phyloP scores from a whole-genome alignment of 495 filamentous ascomycete species.

The Astrothelium macrocarpum region DNA sequence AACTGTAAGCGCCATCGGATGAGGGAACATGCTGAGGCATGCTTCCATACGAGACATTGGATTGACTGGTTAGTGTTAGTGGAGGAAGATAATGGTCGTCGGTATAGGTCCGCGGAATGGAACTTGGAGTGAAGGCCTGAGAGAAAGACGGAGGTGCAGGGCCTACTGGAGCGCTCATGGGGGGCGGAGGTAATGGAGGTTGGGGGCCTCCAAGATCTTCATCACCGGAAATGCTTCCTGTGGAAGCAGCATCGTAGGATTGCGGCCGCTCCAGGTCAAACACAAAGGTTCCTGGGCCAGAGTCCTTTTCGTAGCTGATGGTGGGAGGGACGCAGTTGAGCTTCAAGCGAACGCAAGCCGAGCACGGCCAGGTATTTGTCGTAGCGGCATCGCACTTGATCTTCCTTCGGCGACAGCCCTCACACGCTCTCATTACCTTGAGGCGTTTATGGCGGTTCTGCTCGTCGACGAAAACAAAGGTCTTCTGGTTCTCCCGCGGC shows the following conservation, averaged over 20 bases:
- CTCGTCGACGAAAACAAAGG: conserved; percentile 99
- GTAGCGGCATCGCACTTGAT: conserved; percentile 98
- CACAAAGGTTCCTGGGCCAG: neutral
- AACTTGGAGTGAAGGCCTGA: neutral
- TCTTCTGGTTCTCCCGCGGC: conserved; percentile 57
- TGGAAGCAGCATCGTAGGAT: neutral
- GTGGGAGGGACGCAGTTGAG: conserved; percentile 88
- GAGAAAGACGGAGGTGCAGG: neutral
- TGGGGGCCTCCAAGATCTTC: neutral
- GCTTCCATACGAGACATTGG: neutral
- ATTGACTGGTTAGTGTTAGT: neutral
- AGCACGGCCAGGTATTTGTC: conserved; percentile 96
- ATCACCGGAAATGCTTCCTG: neutral
- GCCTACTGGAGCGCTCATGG: neutral
- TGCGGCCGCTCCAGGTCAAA: neutral
- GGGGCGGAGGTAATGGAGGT: neutral
- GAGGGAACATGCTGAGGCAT: neutral
- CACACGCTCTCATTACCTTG: conserved; percentile 98
- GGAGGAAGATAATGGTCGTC: neutral
- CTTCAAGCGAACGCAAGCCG: conserved; percentile 85
- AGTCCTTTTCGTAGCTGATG: conserved; percentile 70
- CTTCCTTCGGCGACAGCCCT: conserved; percentile 83
- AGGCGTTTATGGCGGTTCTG: conserved; percentile 96
- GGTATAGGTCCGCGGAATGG: neutral
- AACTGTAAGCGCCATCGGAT: neutral